These are phyloP conservation scores for Wickerhamomyces chaumierensis DNA, from an alignment of 805 yeast genomes.

Conservation along the genomic window DNA sequence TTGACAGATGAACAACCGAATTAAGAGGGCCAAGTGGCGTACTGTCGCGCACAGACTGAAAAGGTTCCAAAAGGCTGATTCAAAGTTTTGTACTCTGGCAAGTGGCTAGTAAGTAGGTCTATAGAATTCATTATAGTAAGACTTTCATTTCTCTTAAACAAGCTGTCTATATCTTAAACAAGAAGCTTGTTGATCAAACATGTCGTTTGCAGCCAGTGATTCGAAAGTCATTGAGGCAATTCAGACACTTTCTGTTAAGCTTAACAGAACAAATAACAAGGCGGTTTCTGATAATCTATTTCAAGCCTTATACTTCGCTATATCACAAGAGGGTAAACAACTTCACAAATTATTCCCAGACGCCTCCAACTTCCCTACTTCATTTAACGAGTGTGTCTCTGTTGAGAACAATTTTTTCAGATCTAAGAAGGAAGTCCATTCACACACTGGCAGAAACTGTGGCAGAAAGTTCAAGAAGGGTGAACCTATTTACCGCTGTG, in stretches of 20 bases:
- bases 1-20: no score
- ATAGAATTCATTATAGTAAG: no score
- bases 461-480: constrained; percentile 50
- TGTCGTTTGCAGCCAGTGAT: no score
- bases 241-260: not conserved
- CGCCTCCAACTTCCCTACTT: constrained; percentile 1
- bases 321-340: constrained; percentile 28
- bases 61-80: no score
- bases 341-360: constrained; percentile 25
- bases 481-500: constrained; percentile 62
- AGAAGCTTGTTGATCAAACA: no score
- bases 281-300: not conserved
- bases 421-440: constrained; percentile 4
- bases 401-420: not conserved
- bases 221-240: not conserved
- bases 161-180: no score
- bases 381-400: constrained; percentile 1
- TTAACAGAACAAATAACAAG: not conserved
- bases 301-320: constrained; percentile 18
- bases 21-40: no score
- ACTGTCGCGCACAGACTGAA: no score
- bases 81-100: not conserved
- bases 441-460: constrained; percentile 55
- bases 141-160: no score
- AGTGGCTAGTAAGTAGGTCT: no score